Conservation (phyloP, 2,329 filamentous ascomycete genomes). For the Gremmenia infestans region DNA sequence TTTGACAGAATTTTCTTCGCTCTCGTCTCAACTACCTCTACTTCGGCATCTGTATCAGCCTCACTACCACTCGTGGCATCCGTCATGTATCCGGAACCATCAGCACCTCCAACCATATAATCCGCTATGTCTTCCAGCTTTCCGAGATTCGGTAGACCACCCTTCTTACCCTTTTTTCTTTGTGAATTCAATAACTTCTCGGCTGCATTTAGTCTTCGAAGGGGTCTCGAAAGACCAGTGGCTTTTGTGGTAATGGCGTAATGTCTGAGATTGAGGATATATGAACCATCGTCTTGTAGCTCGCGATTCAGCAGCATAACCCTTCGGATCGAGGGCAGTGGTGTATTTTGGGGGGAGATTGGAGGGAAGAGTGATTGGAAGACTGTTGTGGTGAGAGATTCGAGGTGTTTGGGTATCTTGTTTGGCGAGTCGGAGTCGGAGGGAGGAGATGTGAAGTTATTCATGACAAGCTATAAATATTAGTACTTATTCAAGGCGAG, state of each 20-base stretch:
- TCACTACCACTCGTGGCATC: conserved; percentile 85
- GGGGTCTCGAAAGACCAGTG: conserved; percentile 76
- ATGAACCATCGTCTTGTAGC: conserved; percentile 56
- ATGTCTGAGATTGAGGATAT: conserved; percentile 83
- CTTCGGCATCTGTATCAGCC: conserved; percentile 88
- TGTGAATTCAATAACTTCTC: conserved; percentile 60
- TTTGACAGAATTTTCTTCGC: conserved; percentile 55
- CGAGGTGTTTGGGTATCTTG: conserved; percentile 87
- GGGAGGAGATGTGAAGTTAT: conserved; percentile 76
- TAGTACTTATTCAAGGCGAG: conserved; percentile 18
- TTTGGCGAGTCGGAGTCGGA: conserved; percentile 50
- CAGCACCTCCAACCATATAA: conserved; percentile 81
- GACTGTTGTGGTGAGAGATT: conserved; percentile 85
- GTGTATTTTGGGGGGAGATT: conserved; percentile 75
- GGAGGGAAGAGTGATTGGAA: conserved; percentile 61
- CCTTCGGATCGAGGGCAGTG: conserved; percentile 85
- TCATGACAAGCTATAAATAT: conserved; percentile 77
- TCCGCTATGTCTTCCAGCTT: conserved; percentile 91
- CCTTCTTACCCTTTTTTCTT: conserved; percentile 58
- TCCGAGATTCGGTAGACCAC: conserved; percentile 78
- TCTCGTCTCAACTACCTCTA: conserved; percentile 70
- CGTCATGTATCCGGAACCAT: conserved; percentile 76
- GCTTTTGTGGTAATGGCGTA: conserved; percentile 92
- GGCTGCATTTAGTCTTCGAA: conserved; percentile 79
- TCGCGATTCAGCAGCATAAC: conserved; percentile 89